Percentiles rank a stretch among this genome's conserved stretches.
Evolutionary conservation across 2,329 filamentous ascomycete genomes (phyloP).

Genomic region (Colletotrichum sp.): DNA sequence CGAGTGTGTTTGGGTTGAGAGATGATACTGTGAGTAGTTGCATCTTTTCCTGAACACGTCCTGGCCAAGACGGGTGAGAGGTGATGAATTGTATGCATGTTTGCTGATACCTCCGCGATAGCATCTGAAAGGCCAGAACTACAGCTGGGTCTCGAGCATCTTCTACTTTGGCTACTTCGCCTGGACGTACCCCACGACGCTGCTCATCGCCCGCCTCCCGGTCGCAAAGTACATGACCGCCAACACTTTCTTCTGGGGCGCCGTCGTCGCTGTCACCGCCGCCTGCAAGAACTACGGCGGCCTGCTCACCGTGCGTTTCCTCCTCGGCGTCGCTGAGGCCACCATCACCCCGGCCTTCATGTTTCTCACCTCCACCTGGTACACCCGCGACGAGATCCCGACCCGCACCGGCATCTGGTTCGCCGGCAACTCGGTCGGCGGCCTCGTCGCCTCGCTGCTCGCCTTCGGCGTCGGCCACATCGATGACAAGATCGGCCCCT

Average conservation of each 20-base stretch:
- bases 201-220: constrained; percentile 52
- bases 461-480: constrained; percentile 64
- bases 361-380: constrained; percentile 61
- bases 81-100: not conserved
- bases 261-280: constrained; percentile 47
- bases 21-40: constrained; percentile 44
- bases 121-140: constrained; percentile 59
- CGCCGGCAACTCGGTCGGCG: constrained; percentile 53
- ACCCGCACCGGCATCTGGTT: constrained; percentile 62
- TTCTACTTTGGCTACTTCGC: constrained; percentile 51
- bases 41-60: not conserved
- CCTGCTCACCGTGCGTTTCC: constrained; percentile 54
- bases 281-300: constrained; percentile 53
- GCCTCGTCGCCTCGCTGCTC: constrained; percentile 52
- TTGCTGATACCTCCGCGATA: constrained; percentile 41
- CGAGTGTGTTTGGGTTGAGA: constrained; percentile 60
- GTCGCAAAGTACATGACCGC: constrained; percentile 50
- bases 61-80: not conserved
- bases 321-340: constrained; percentile 61
- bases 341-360: constrained; percentile 60
- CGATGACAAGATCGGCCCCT: constrained; percentile 46
- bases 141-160: constrained; percentile 47
- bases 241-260: constrained; percentile 57
- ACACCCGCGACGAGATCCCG: constrained; percentile 61
- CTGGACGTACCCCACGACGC: constrained; percentile 54